These are phyloP conservation scores for Puccinia brachypodii DNA, from an alignment of 1,284 basidiomycete genomes.

Conservation along the genomic window DNA sequence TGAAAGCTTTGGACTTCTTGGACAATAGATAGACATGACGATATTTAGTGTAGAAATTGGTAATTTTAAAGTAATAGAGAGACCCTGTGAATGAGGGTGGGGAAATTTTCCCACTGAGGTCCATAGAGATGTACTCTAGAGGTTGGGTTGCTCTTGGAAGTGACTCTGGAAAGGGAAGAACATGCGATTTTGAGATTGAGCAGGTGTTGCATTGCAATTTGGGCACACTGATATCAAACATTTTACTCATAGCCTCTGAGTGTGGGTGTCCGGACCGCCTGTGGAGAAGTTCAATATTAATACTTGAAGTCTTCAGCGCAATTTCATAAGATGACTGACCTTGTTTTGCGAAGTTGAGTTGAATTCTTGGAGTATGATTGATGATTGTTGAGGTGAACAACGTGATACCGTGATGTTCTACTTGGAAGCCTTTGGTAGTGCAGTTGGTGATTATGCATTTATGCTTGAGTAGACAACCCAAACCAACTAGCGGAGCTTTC, in stretches of 20 bases:
- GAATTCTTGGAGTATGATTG: not conserved
- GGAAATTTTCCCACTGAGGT: slow-evolving; percentile 34
- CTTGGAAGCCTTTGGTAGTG: not conserved
- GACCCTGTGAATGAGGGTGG: not conserved
- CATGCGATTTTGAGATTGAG: not conserved
- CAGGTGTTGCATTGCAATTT: not conserved
- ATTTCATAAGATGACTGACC: not conserved
- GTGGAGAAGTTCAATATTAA: not conserved
- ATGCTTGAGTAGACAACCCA: not conserved
- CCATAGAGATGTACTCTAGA: not conserved
- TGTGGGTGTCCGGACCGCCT: not conserved
- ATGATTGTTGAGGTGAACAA: not conserved
- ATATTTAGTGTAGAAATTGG: not conserved
- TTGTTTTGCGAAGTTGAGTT: not conserved
- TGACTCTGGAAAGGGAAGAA: not conserved
- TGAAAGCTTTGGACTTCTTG: not conserved
- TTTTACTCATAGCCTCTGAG: not conserved
- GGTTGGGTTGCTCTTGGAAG: not conserved
- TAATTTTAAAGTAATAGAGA: slow-evolving; percentile 30
- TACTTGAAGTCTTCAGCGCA: not conserved
- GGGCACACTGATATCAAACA: not conserved
- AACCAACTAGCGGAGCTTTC: not conserved
- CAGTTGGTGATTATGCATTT: not conserved
- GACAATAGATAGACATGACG: not conserved
- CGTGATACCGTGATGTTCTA: not conserved